Evolutionary conservation across 148 eudicot species (phyloP).

Genomic region (Diospyros kaki): DNA sequence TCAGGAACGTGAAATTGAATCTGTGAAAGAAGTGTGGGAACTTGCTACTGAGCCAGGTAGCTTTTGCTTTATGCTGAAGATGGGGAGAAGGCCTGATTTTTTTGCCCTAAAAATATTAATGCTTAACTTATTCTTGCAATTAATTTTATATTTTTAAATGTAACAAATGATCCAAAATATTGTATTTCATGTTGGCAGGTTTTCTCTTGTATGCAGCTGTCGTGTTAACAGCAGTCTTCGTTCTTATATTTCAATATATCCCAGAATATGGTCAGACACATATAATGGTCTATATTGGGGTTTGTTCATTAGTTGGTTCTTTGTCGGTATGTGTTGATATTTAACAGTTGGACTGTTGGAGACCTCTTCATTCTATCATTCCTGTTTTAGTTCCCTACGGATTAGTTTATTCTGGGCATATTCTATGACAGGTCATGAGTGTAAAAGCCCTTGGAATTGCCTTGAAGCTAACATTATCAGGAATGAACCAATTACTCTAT

Average conservation of each 20-base stretch:
- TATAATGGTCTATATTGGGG: conserved; percentile 79
- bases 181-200: conserved; percentile 36
- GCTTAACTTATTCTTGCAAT: too few species aligned
- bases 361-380: neutral
- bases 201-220: conserved; percentile 68
- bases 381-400: neutral
- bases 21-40: conserved; percentile 74
- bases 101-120: too few species aligned
- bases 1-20: conserved; percentile 63
- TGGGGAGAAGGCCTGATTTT: too few species aligned
- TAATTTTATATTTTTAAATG: neutral
- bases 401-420: conserved; percentile 11
- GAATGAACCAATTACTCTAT: conserved; percentile 58
- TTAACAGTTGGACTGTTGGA: neutral
- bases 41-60: conserved; percentile 88
- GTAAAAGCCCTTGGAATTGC: conserved; percentile 74
- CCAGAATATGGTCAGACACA: conserved; percentile 79
- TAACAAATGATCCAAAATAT: neutral
- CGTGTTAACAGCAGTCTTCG: conserved; percentile 50
- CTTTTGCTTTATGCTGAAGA: neutral
- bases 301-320: conserved; percentile 79
- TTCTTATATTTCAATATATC: conserved; percentile 52
- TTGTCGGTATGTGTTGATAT: conserved; percentile 51
- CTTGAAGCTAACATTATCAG: conserved; percentile 58
- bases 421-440: conserved; percentile 62